Evolutionary conservation across 2,329 filamentous ascomycete genomes (phyloP).

Genomic region (Fusarium praegraminearum): DNA sequence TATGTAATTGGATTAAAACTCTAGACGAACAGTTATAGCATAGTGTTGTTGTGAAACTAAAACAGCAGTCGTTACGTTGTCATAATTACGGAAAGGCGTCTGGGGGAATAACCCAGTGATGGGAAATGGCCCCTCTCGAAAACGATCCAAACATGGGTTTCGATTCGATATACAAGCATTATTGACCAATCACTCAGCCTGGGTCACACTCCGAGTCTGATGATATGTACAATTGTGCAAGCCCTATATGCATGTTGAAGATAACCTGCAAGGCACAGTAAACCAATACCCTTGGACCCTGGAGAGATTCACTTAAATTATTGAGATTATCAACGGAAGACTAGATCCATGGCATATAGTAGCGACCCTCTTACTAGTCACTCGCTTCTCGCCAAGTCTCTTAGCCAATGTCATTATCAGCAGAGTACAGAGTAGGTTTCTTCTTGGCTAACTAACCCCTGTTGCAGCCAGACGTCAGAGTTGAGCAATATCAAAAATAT

Average conservation of each 20-base stretch:
- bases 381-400: background rate
- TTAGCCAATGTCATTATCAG: background rate
- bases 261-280: background rate
- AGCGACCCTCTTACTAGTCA: background rate
- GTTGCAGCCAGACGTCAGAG: background rate
- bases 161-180: conserved; percentile 5
- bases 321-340: background rate
- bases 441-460: background rate
- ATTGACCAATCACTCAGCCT: background rate
- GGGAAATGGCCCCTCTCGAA: background rate
- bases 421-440: background rate
- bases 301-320: conserved; percentile 2
- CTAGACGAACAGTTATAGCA: background rate
- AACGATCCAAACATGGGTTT: conserved; percentile 2
- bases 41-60: background rate
- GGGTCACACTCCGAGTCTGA: background rate
- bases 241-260: background rate
- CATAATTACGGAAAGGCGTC: conserved; percentile 15
- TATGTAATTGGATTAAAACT: background rate
- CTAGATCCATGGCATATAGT: background rate
- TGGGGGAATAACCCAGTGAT: background rate
- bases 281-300: background rate
- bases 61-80: background rate
- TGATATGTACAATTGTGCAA: background rate
- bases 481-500: conserved; percentile 31